Conservation (phyloP, 2,329 filamentous ascomycete genomes). For the Chrysoporthe austroafricana region DNA sequence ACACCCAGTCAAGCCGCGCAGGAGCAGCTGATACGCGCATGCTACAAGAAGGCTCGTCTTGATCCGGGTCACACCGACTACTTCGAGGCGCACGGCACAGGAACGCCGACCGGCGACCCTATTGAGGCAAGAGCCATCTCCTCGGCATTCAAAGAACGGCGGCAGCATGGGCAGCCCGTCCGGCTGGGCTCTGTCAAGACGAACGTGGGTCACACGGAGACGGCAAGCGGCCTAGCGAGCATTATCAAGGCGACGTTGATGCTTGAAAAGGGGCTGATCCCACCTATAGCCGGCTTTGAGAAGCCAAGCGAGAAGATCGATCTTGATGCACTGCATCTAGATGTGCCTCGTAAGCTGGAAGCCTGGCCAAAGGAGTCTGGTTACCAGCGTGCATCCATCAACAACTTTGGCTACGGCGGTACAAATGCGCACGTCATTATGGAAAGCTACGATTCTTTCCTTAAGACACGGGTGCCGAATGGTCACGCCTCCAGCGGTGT, state of each 20-base stretch:
- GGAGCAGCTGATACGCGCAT: conserved; percentile 38
- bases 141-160: conserved; percentile 19
- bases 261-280: conserved; percentile 32
- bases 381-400: conserved; percentile 36
- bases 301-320: conserved; percentile 19
- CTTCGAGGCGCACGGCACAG: conserved; percentile 42
- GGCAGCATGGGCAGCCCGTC: conserved; percentile 32
- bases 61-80: conserved; percentile 33
- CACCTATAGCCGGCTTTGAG: conserved; percentile 35
- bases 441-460: conserved; percentile 28
- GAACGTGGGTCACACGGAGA: conserved; percentile 32
- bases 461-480: background rate
- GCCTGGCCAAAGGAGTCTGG: conserved; percentile 21
- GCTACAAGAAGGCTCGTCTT: conserved; percentile 38
- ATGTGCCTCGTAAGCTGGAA: conserved; percentile 28
- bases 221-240: conserved; percentile 18
- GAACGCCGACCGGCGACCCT: conserved; percentile 41
- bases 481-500: background rate
- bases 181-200: conserved; percentile 40
- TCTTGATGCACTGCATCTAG: conserved; percentile 10
- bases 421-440: conserved; percentile 49
- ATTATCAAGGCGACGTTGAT: conserved; percentile 25
- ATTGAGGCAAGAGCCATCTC: conserved; percentile 36
- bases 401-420: conserved; percentile 51
- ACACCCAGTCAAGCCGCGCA: conserved; percentile 40